These are phyloP conservation scores for Hypoxylon sp. DNA, from an alignment of 2,329 filamentous ascomycete species.

Conservation along the genomic window DNA sequence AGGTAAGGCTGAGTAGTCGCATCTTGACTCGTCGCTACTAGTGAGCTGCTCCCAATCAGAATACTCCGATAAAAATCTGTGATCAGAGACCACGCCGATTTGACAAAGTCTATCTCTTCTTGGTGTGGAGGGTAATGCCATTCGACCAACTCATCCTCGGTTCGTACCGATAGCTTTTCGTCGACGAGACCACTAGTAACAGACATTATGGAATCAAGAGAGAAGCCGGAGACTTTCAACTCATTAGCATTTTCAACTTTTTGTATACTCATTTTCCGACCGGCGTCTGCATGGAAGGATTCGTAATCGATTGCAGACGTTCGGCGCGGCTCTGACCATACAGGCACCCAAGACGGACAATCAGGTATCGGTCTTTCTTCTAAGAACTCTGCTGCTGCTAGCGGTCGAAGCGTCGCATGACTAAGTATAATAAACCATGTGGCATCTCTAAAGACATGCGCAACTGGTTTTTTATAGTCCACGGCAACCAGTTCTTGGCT, in stretches of 20 bases:
- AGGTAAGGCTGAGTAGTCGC: conserved; percentile 1
- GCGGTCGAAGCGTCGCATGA: conserved; percentile 18
- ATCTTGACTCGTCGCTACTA: background rate
- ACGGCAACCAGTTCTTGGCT: conserved; percentile 4
- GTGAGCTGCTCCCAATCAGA: background rate
- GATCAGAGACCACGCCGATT: conserved; percentile 7
- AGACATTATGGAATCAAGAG: conserved; percentile 1
- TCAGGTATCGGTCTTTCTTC: conserved; percentile 6
- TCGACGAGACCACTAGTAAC: conserved; percentile 9
- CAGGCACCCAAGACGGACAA: conserved; percentile 17
- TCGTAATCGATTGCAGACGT: conserved; percentile 15
- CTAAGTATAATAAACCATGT: conserved; percentile 26
- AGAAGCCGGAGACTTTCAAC: conserved; percentile 1
- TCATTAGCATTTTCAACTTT: background rate
- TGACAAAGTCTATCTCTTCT: conserved; percentile 16
- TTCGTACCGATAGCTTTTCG: background rate
- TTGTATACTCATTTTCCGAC: background rate
- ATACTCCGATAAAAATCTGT: background rate
- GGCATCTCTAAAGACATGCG: conserved; percentile 12
- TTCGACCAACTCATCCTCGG: conserved; percentile 10
- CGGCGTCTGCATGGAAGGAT: conserved; percentile 6
- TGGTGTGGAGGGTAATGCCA: conserved; percentile 22
- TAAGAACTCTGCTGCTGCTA: conserved; percentile 4
- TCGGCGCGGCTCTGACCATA: conserved; percentile 20
- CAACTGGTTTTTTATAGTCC: conserved; percentile 16